A percentile compares a stretch with the other conserved stretches of the same genome.
Conservation (phyloP, 371 early-diverging fungal genomes). For the Mortierella sp. region DNA sequence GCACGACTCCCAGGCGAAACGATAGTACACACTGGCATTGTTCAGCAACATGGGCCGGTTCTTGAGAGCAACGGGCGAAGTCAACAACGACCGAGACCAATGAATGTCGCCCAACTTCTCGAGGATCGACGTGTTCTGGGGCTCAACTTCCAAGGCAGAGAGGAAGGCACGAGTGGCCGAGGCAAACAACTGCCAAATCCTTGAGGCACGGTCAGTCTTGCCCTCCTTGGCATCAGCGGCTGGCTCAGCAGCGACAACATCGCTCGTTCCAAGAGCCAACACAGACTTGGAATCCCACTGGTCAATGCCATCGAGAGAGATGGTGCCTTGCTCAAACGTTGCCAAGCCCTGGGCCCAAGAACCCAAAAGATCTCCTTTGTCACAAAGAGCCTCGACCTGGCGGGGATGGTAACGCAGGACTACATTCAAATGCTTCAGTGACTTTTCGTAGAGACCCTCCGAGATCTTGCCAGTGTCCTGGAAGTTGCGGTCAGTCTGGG, state of each 20-base stretch:
- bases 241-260: slow-evolving; percentile 38
- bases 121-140: slow-evolving; percentile 67
- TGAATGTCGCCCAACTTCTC: slow-evolving; percentile 75
- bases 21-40: slow-evolving; percentile 63
- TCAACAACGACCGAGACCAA: slow-evolving; percentile 63
- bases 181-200: slow-evolving; percentile 68
- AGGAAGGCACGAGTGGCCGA: slow-evolving; percentile 68
- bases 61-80: slow-evolving; percentile 65
- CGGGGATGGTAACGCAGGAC: slow-evolving; percentile 64
- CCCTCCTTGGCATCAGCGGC: slow-evolving; percentile 18
- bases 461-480: slow-evolving; percentile 62
- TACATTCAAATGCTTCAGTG: slow-evolving; percentile 66
- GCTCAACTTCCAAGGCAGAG: slow-evolving; percentile 64
- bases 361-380: slow-evolving; percentile 76
- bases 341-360: slow-evolving; percentile 69
- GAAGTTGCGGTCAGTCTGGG: slow-evolving; percentile 70
- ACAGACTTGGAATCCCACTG: slow-evolving; percentile 36
- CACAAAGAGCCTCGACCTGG: slow-evolving; percentile 79
- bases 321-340: slow-evolving; percentile 22
- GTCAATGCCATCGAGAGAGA: slow-evolving; percentile 21
- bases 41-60: slow-evolving; percentile 68
- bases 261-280: slow-evolving; percentile 33
- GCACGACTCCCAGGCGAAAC: slow-evolving; percentile 58
- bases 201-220: slow-evolving; percentile 51
- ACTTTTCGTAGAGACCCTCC: slow-evolving; percentile 61